A percentile compares a stretch with the other conserved stretches of the same genome.
Evolutionary conservation across 1,284 basidiomycete genomes (phyloP).

Genomic region (Sanghuangporus weigelae): DNA sequence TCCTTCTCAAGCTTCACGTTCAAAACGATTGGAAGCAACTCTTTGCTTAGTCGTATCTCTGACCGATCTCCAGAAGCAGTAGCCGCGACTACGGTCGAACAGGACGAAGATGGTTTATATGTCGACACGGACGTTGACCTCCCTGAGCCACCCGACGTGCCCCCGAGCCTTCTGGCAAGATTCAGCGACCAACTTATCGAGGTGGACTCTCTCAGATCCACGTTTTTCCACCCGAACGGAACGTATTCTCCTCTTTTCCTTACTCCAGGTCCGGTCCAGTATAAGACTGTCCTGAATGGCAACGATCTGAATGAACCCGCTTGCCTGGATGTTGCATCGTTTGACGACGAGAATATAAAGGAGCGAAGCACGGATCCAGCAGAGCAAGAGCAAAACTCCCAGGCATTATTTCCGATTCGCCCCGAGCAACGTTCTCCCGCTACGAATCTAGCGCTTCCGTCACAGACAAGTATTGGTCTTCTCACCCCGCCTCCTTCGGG

Average conservation of each 20-base stretch:
- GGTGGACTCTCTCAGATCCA: background rate
- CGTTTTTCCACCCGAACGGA: background rate
- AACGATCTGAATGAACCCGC: too few relatives aligned
- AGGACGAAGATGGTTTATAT: constrained; percentile 1
- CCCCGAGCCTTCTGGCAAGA: background rate
- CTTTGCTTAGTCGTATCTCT: constrained; percentile 42
- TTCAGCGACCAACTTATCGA: background rate
- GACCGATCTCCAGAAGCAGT: constrained; percentile 28
- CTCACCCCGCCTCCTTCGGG: constrained; percentile 3
- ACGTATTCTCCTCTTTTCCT: background rate
- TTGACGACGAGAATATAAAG: too few relatives aligned
- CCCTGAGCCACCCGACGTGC: background rate
- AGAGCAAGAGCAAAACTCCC: too few relatives aligned
- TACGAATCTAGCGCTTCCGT: background rate
- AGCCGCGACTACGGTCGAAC: constrained; percentile 20
- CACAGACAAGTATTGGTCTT: background rate
- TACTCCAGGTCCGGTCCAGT: background rate
- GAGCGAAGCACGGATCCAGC: too few relatives aligned
- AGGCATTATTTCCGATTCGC: too few relatives aligned
- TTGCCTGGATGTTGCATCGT: too few relatives aligned
- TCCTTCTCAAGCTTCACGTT: constrained; percentile 40
- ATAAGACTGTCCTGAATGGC: too few relatives aligned
- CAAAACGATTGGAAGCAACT: constrained; percentile 40
- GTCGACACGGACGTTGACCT: background rate
- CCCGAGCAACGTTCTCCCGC: too few relatives aligned